Percentiles rank a stretch among this genome's conserved stretches.
Evolutionary conservation across 1,284 basidiomycete species (phyloP).

Genomic region (Microbotryum silenes-acaulis): DNA sequence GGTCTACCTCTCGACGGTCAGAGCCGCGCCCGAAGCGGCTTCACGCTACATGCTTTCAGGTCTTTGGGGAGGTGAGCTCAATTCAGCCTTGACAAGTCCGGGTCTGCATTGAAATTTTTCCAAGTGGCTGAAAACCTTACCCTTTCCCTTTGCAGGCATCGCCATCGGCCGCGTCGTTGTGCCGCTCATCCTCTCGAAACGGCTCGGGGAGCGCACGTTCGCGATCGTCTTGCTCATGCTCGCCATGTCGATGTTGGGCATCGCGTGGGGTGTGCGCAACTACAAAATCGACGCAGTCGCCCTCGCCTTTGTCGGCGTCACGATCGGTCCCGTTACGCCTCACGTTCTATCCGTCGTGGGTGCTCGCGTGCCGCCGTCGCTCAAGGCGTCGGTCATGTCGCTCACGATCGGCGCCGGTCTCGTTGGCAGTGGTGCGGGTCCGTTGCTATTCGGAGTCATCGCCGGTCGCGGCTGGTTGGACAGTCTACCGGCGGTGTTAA

Average conservation of each 20-base stretch:
- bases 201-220: conserved; percentile 23
- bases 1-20: conserved; percentile 17
- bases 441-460: conserved; percentile 21
- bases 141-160: conserved; percentile 15
- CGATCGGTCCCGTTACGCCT: conserved; percentile 2
- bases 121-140: neutral
- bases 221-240: conserved; percentile 11
- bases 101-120: neutral
- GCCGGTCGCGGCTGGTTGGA: conserved; percentile 13
- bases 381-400: conserved; percentile 18
- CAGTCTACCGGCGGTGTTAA: conserved; percentile 14
- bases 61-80: conserved; percentile 15
- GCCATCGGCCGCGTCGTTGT: conserved; percentile 21
- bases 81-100: too few relatives aligned
- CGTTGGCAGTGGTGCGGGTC: conserved; percentile 15
- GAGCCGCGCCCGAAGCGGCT: conserved; percentile 10
- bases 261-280: conserved; percentile 19
- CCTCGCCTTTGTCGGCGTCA: conserved; percentile 17
- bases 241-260: conserved; percentile 9
- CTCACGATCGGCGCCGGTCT: conserved; percentile 25
- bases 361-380: conserved; percentile 17
- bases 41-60: conserved; percentile 25
- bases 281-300: conserved; percentile 22
- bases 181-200: conserved; percentile 5
- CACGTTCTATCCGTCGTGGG: conserved; percentile 17